phyloP scores from a whole-genome alignment of 148 eudicot species.

The Cornus suecica region DNA sequence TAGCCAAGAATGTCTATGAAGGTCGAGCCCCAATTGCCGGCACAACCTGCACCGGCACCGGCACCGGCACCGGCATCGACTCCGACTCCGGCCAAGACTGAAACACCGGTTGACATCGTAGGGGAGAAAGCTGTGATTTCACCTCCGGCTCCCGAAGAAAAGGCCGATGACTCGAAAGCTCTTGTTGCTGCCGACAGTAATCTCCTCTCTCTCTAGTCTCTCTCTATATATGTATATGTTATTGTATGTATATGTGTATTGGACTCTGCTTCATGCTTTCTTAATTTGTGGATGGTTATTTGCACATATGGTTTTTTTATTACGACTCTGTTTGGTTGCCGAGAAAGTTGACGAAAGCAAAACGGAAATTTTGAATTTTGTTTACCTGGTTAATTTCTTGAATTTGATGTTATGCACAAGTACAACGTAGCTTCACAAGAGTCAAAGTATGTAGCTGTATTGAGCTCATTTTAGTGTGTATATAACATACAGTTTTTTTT shows the following conservation, averaged over 20 bases:
- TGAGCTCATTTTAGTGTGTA: not conserved
- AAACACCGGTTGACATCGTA: slow-evolving; percentile 7
- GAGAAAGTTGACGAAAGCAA: not conserved
- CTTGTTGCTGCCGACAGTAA: slow-evolving; percentile 3
- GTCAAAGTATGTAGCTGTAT: not conserved
- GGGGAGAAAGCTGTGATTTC: slow-evolving; percentile 18
- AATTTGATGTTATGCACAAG: not conserved
- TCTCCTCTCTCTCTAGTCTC: slow-evolving; percentile 12
- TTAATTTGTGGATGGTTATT: too few relatives aligned
- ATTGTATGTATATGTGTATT: not conserved
- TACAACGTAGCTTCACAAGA: not conserved
- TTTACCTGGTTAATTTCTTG: not conserved
- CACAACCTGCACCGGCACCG: too few relatives aligned
- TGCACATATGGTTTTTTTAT: not conserved
- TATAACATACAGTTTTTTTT: too few relatives aligned
- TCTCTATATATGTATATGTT: not conserved
- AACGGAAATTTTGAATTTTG: too few relatives aligned
- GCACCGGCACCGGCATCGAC: too few relatives aligned
- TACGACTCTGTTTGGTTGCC: slow-evolving; percentile 2
- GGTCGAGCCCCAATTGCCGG: not conserved
- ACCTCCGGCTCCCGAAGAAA: not conserved
- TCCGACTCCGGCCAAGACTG: not conserved
- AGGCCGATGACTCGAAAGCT: slow-evolving; percentile 13
- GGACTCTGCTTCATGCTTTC: not conserved
- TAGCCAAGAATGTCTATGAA: slow-evolving; percentile 1